Evolutionary conservation across 1,284 basidiomycete genomes (phyloP).

Genomic region (Trichosporon faecale): DNA sequence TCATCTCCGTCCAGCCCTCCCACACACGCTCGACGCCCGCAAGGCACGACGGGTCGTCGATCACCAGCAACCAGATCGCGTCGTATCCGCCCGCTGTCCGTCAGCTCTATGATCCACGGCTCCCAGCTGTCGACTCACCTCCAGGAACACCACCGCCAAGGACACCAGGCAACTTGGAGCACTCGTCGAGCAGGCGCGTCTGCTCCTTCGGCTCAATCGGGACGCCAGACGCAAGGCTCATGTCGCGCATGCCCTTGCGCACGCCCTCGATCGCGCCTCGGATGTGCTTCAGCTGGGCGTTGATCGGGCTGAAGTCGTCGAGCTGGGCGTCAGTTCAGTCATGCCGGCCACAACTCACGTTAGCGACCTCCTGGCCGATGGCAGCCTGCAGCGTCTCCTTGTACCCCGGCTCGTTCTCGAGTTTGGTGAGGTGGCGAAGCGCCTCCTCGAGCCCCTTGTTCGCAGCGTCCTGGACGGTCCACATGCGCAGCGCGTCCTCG

Average conservation of each 20-base stretch:
- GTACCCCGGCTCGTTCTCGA: constrained; percentile 45
- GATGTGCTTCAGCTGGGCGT: constrained; percentile 8
- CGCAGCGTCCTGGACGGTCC: constrained; percentile 62
- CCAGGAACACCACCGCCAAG: constrained; percentile 95
- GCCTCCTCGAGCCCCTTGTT: constrained; percentile 42
- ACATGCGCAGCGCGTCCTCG: constrained; percentile 62
- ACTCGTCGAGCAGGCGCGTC: constrained; percentile 78
- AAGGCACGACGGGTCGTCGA: constrained; percentile 56
- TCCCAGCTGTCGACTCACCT: constrained; percentile 54
- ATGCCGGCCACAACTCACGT: constrained; percentile 34
- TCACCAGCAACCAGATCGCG: constrained; percentile 86
- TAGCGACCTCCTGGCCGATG: constrained; percentile 18
- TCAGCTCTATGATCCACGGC: constrained; percentile 4
- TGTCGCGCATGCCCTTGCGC: constrained; percentile 75
- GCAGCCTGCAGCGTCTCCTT: constrained; percentile 25
- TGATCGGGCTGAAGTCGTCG: constrained; percentile 3
- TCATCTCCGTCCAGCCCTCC: constrained; percentile 66
- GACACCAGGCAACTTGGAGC: constrained; percentile 72
- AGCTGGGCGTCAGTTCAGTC: neutral
- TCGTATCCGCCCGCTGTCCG: constrained; percentile 88
- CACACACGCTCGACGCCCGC: constrained; percentile 67
- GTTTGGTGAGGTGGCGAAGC: constrained; percentile 35
- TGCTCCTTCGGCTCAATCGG: constrained; percentile 91
- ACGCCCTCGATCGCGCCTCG: constrained; percentile 59
- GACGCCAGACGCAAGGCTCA: constrained; percentile 75